Evolutionary conservation across 1,284 basidiomycete genomes (phyloP).

Genomic region (Trametes versicolor): DNA sequence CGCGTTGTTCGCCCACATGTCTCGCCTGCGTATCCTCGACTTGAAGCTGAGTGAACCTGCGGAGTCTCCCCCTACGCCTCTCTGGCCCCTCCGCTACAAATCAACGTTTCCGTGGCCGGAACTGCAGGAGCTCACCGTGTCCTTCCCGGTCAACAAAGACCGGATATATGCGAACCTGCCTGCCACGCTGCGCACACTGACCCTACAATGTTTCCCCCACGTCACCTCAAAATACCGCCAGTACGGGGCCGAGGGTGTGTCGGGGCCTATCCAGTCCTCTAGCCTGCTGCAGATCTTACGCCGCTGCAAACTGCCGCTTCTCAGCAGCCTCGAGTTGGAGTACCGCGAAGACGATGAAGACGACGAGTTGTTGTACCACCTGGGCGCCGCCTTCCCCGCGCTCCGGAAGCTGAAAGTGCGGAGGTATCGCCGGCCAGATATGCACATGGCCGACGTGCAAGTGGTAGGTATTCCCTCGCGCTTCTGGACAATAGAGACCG

Average conservation of each 20-base stretch:
- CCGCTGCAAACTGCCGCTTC: not conserved
- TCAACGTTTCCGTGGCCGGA: constrained; percentile 8
- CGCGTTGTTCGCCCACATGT: no score
- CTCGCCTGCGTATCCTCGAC: not conserved
- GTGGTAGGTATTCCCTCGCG: no score
- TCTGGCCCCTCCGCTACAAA: not conserved
- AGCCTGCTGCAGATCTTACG: not conserved
- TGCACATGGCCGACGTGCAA: no score
- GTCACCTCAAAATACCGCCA: no score
- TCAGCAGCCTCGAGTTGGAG: not conserved
- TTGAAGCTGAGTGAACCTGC: not conserved
- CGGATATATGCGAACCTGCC: not conserved
- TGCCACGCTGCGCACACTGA: not conserved
- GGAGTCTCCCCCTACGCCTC: not conserved
- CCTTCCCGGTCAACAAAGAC: not conserved
- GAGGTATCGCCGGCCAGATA: no score
- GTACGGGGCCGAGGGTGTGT: not conserved
- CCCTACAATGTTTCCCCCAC: constrained; percentile 1
- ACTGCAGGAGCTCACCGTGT: not conserved
- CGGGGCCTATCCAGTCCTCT: not conserved
- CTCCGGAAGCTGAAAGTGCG: no score
- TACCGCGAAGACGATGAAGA: constrained; percentile 1
- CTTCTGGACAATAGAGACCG: no score
- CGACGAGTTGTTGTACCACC: not conserved
- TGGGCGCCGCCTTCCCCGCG: not conserved